Evolutionary conservation across 1,139 yeast species (phyloP), one percentile per base, ranked within the genome.

Genomic region (Eremothecium gossypii): DNA sequence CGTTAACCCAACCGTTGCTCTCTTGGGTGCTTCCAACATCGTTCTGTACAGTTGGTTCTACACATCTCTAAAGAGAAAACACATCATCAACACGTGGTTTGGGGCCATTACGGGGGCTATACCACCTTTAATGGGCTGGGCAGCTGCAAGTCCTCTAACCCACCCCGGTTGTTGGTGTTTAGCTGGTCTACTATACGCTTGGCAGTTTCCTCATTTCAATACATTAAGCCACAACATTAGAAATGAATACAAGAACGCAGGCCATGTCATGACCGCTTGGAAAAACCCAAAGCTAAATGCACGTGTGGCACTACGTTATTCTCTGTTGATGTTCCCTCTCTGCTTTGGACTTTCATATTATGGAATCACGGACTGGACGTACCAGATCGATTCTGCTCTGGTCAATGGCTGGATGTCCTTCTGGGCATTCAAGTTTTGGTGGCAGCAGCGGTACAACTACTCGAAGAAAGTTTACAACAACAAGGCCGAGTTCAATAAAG

Each of bases 121-220:
- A 33, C 98, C 99, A 1, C 99, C 99, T 28, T 71, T 93, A 41
- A 91, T 91, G 99, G 99, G 99, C 2, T 91, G 98, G 98, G 96
- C 96, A 1, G 95, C 96, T 0, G 83, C 95, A 3, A 77, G 85
- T 2, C 77, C 94, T 1, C 66, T 91, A 40, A 54, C 70, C 4
- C 86, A 85, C 49, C 96, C 97, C 0, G 96, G 93, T 7, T 94
- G 94, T 2, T 91, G 97, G 97, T 80, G 93, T 57, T 67, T 89
- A 30, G 97, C 97, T 1, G 87, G 83, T 0, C 67, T 93, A 43
- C 68, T 91, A 33, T 91, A 84, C 60, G 95, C 97, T 4, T 91
- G 99, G 99, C 99, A 91, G 65, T 91, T 91, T 61, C 99, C 99
- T 3, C 99, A 91, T 63, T 91, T 91, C 69, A 91, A 91, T 66